Percentiles rank a stretch among this genome's conserved stretches.
Conservation (phyloP, 768 basidiomycete species). For the Hypholoma sublateritium region DNA sequence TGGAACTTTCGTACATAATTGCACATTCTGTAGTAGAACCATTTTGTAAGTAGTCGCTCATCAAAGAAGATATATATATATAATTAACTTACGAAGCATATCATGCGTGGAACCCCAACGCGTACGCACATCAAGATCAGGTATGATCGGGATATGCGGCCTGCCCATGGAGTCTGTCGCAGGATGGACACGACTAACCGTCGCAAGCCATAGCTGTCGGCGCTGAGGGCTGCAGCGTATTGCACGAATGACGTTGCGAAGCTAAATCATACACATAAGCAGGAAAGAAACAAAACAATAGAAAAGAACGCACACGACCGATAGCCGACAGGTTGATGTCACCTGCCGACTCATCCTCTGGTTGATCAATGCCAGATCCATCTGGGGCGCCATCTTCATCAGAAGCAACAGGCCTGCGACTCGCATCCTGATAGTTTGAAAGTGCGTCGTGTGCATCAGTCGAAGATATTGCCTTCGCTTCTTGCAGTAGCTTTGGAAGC, state of each 20-base stretch:
- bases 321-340: background rate
- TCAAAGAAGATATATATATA: background rate
- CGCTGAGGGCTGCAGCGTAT: constrained; percentile 21
- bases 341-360: background rate
- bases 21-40: constrained; percentile 30
- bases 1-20: constrained; percentile 13
- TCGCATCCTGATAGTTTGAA: constrained; percentile 4
- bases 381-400: background rate
- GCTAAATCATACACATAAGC: constrained; percentile 11
- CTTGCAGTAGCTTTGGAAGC: constrained; percentile 11
- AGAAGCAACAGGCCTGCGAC: background rate
- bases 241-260: constrained; percentile 20
- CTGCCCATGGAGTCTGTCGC: background rate
- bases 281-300: too few relatives aligned
- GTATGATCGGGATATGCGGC: constrained; percentile 11
- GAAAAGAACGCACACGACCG: background rate
- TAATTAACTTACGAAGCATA: constrained; percentile 26
- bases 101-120: constrained; percentile 33
- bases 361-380: background rate
- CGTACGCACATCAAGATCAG: constrained; percentile 31
- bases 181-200: constrained; percentile 4
- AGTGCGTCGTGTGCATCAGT: background rate
- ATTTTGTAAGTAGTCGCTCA: background rate
- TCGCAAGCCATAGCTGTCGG: constrained; percentile 9
- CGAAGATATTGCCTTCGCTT: constrained; percentile 4